Conservation (phyloP, 495 filamentous ascomycete genomes). For the Aspergillus sparsus region DNA sequence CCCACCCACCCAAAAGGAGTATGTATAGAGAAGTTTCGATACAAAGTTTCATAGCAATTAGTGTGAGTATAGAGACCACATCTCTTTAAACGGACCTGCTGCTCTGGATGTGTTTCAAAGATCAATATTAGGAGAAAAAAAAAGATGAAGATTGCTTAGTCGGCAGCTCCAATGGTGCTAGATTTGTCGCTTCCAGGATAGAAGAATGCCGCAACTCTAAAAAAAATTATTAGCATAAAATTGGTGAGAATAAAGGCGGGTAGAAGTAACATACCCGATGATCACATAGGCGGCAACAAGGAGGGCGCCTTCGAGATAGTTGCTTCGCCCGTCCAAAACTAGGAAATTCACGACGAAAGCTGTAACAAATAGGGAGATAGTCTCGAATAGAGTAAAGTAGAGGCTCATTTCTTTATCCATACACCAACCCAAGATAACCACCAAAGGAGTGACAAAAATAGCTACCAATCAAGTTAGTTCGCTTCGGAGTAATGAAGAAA, state of each 20-base stretch:
- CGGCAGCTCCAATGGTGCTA: conserved; percentile 32
- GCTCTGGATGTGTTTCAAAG: too few species aligned
- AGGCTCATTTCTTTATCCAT: conserved; percentile 80
- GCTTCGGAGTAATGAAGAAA: background rate
- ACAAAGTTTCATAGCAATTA: too few species aligned
- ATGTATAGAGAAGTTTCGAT: too few species aligned
- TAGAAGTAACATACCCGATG: conserved; percentile 35
- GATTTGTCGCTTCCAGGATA: conserved; percentile 32
- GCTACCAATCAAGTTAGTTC: conserved; percentile 52
- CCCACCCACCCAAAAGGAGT: background rate
- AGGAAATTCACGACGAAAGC: conserved; percentile 89
- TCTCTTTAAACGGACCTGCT: too few species aligned
- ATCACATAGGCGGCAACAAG: conserved; percentile 78
- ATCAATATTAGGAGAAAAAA: background rate
- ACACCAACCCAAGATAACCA: conserved; percentile 88
- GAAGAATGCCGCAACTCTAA: conserved; percentile 42
- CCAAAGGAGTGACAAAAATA: conserved; percentile 83
- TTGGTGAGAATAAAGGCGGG: background rate
- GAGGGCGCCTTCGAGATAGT: conserved; percentile 84
- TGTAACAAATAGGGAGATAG: conserved; percentile 79
- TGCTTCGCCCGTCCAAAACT: conserved; percentile 81
- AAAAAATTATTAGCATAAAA: conserved; percentile 9
- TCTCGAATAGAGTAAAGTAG: conserved; percentile 93
- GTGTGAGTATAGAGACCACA: too few species aligned
- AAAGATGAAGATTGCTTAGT: background rate